A percentile compares a stretch with the other conserved stretches of the same genome.
These are phyloP conservation scores for Eucalyptus tenuipes DNA, from an alignment of 345 rosid genomes.

Conservation along the genomic window DNA sequence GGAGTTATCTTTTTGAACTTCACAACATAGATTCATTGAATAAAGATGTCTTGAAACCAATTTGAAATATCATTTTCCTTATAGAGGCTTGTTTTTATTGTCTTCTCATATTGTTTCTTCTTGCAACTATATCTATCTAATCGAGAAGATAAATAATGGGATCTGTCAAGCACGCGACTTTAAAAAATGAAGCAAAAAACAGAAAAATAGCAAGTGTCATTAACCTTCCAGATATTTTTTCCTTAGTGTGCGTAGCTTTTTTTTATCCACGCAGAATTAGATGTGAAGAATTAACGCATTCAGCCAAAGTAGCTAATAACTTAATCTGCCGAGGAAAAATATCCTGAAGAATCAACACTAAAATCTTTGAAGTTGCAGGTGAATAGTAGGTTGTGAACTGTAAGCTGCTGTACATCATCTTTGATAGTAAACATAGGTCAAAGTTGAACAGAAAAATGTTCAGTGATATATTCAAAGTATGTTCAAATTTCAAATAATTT, in stretches of 20 bases:
- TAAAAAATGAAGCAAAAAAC: neutral
- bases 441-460: neutral
- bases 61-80: neutral
- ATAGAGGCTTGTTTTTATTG: neutral
- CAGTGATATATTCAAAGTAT: neutral
- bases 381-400: neutral
- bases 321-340: no score
- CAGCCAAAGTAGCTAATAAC: no score
- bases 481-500: neutral
- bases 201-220: constrained; percentile 1
- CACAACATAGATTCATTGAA: rapidly evolving
- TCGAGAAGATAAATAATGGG: neutral
- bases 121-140: neutral
- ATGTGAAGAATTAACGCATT: no score
- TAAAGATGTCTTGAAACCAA: neutral
- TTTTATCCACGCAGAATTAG: neutral
- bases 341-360: no score
- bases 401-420: neutral
- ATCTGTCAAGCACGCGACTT: neutral
- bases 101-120: neutral
- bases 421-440: neutral
- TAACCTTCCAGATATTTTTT: neutral
- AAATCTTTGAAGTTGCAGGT: neutral
- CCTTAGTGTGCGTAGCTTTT: neutral
- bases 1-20: no score